Percentiles rank a stretch among this genome's conserved stretches.
These are phyloP conservation scores for Tolypocladium sp. DNA, from an alignment of 2,329 filamentous ascomycete genomes.

Conservation along the genomic window DNA sequence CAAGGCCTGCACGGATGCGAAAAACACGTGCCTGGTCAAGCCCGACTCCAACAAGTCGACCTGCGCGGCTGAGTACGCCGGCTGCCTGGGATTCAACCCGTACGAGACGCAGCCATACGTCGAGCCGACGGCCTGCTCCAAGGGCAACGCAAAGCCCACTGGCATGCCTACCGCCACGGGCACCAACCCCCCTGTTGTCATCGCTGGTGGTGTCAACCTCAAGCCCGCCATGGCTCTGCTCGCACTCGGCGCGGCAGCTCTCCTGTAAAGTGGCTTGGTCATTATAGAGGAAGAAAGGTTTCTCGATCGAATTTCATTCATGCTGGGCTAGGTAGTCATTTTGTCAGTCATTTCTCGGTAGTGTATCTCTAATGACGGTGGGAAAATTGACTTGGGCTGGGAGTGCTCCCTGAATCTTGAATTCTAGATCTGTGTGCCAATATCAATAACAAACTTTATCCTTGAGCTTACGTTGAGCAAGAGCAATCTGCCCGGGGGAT, in stretches of 20 bases:
- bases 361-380: background rate
- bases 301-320: background rate
- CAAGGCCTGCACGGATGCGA: constrained; percentile 10
- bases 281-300: background rate
- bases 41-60: constrained; percentile 11
- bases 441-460: background rate
- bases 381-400: background rate
- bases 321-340: no score
- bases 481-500: background rate
- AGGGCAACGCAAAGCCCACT: constrained; percentile 2
- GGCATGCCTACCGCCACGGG: constrained; percentile 1
- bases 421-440: background rate
- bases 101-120: no score
- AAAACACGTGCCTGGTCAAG: background rate
- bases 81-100: constrained; percentile 3
- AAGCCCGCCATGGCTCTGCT: constrained; percentile 12
- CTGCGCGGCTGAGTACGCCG: constrained; percentile 14
- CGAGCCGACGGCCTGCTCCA: no score
- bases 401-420: background rate
- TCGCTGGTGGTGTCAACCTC: constrained; percentile 11
- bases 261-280: constrained; percentile 12
- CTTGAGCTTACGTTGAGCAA: background rate
- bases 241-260: constrained; percentile 13
- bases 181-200: constrained; percentile 2
- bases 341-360: background rate